phyloP scores from a whole-genome alignment of 2,329 filamentous ascomycete species.

The Fusarium agapanthi region DNA sequence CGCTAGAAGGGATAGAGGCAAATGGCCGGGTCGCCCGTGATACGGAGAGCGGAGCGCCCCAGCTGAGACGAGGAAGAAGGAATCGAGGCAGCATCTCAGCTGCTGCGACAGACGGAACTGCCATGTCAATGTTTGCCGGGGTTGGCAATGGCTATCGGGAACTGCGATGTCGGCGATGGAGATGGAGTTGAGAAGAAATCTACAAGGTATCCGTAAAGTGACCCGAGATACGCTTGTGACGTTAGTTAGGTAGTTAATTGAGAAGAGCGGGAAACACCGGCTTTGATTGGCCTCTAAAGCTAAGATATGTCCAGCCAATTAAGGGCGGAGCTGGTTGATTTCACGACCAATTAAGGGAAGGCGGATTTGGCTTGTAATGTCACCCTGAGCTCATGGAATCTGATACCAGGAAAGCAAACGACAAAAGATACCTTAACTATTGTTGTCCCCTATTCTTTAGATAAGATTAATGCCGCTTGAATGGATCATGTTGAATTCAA shows the following conservation, averaged over 20 bases:
- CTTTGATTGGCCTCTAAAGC: conserved; percentile 37
- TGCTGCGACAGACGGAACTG: conserved; percentile 39
- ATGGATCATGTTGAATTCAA: neutral
- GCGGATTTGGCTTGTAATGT: neutral
- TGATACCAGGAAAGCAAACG: neutral
- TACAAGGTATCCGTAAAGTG: neutral
- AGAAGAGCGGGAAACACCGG: conserved; percentile 36
- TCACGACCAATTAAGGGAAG: conserved; percentile 21
- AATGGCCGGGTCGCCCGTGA: conserved; percentile 37
- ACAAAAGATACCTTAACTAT: neutral
- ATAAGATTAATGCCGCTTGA: neutral
- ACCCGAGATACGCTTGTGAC: conserved; percentile 31
- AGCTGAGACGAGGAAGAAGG: conserved; percentile 65
- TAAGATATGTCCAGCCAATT: conserved; percentile 21
- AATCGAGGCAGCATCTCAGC: conserved; percentile 60
- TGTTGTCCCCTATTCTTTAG: neutral
- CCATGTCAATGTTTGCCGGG: conserved; percentile 36
- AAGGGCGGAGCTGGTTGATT: neutral
- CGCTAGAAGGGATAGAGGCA: conserved; percentile 15
- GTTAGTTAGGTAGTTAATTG: conserved; percentile 27
- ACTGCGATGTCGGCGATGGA: conserved; percentile 13
- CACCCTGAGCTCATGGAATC: conserved; percentile 22
- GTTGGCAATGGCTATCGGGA: neutral
- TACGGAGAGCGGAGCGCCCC: conserved; percentile 48
- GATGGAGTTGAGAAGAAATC: conserved; percentile 25